These are phyloP conservation scores for Pseudogymnoascus sp. DNA, from an alignment of 2,329 filamentous ascomycete species.

Conservation along the genomic window DNA sequence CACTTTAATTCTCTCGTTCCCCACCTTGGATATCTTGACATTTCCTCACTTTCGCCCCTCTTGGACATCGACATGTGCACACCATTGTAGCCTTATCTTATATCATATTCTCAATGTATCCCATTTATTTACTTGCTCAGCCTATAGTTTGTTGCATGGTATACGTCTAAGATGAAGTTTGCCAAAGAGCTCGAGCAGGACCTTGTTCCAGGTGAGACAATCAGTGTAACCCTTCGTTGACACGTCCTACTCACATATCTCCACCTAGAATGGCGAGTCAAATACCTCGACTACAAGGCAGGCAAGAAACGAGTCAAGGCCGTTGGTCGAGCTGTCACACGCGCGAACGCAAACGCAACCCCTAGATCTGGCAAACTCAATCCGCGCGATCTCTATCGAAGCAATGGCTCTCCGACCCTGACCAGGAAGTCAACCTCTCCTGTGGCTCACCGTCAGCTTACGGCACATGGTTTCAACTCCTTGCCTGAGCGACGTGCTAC, in stretches of 20 bases:
- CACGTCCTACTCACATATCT: slow-evolving; percentile 1
- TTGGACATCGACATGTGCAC: neutral
- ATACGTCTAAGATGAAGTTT: slow-evolving; percentile 46
- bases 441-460: neutral
- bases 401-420: slow-evolving; percentile 3
- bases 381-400: slow-evolving; percentile 10
- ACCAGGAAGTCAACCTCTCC: neutral
- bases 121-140: neutral
- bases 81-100: neutral
- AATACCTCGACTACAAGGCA: slow-evolving; percentile 92
- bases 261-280: slow-evolving; percentile 70
- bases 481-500: slow-evolving; percentile 1
- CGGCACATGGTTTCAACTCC: neutral
- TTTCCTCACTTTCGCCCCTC: neutral
- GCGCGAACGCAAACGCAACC: slow-evolving; percentile 48
- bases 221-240: slow-evolving; percentile 6
- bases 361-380: slow-evolving; percentile 28
- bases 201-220: slow-evolving; percentile 63
- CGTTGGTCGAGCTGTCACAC: slow-evolving; percentile 62
- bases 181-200: slow-evolving; percentile 77
- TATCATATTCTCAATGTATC: slow-evolving; percentile 1
- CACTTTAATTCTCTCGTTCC: slow-evolving; percentile 5
- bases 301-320: slow-evolving; percentile 93
- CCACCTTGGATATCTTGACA: slow-evolving; percentile 1
- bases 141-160: neutral